phyloP scores from a whole-genome alignment of 495 filamentous ascomycete genomes.

The Xeromyces bisporus region DNA sequence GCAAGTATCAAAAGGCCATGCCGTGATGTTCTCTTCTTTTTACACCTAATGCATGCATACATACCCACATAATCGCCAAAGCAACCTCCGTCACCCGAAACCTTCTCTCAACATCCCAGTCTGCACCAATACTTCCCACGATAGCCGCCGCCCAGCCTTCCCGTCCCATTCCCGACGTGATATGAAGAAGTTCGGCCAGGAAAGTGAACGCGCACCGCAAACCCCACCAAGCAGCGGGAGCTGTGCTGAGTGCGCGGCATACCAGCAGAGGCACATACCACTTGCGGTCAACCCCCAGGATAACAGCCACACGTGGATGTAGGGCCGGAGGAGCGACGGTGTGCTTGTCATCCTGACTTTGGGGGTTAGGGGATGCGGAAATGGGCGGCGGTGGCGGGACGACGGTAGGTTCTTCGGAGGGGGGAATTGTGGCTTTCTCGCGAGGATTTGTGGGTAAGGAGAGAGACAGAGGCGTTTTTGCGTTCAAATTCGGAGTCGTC shows the following conservation, averaged over 20 bases:
- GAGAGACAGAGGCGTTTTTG: slow-evolving; percentile 7
- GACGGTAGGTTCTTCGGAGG: slow-evolving; percentile 9
- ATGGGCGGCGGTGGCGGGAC: slow-evolving; percentile 21
- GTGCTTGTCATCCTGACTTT: slow-evolving; percentile 18
- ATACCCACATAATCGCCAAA: slow-evolving; percentile 70
- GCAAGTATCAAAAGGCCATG: neutral
- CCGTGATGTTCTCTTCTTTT: no score
- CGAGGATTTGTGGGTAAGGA: slow-evolving; percentile 3
- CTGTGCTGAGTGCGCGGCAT: slow-evolving; percentile 42
- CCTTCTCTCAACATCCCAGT: slow-evolving; percentile 36
- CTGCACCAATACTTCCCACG: slow-evolving; percentile 27
- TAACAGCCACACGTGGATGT: slow-evolving; percentile 47
- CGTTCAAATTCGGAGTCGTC: slow-evolving; percentile 1
- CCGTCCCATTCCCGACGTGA: slow-evolving; percentile 28
- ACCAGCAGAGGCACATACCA: slow-evolving; percentile 48
- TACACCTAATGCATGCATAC: slow-evolving; percentile 14
- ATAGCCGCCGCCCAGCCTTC: slow-evolving; percentile 31
- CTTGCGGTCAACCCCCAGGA: slow-evolving; percentile 42
- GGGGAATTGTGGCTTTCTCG: slow-evolving; percentile 19
- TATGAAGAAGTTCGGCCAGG: slow-evolving; percentile 36
- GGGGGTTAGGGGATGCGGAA: slow-evolving; percentile 20
- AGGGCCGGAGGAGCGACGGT: slow-evolving; percentile 19
- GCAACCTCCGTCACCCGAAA: slow-evolving; percentile 61
- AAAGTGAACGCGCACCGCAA: slow-evolving; percentile 42
- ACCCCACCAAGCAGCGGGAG: slow-evolving; percentile 45